A percentile compares a stretch with the other conserved stretches of the same genome.
Evolutionary conservation across 1,284 basidiomycete species (phyloP).

Genomic region (Hymenochaete sp.): DNA sequence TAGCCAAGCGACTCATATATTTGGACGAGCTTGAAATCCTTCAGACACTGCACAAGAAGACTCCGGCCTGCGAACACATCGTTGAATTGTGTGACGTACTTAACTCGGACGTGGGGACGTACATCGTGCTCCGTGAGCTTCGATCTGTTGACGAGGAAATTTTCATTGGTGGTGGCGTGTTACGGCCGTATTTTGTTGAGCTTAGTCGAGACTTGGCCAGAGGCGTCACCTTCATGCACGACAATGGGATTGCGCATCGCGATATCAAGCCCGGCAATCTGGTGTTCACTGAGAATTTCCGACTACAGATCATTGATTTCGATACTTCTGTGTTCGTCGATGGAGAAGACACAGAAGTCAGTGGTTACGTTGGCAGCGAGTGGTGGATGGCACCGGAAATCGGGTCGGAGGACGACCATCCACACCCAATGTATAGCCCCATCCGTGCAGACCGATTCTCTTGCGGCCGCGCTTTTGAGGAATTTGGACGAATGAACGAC

Average conservation of each 20-base stretch:
- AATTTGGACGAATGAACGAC: too few species aligned
- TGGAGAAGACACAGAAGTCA: background rate
- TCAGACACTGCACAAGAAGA: too few species aligned
- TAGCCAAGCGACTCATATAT: too few species aligned
- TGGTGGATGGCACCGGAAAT: conserved; percentile 3
- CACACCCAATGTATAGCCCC: background rate
- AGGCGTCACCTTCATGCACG: conserved; percentile 6
- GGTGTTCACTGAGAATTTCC: too few species aligned
- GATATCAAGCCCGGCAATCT: conserved; percentile 10
- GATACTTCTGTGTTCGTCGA: background rate
- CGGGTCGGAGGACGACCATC: background rate
- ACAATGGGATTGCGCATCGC: background rate
- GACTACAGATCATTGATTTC: conserved; percentile 8
- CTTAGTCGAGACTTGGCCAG: conserved; percentile 1
- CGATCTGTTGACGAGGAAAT: too few species aligned
- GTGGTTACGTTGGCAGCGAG: background rate
- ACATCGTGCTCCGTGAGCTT: too few species aligned
- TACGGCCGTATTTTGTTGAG: too few species aligned
- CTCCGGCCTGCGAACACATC: too few species aligned
- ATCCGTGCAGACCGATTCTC: conserved; percentile 3
- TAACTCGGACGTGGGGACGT: too few species aligned
- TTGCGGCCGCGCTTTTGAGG: background rate
- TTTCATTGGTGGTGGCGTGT: too few species aligned
- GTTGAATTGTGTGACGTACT: too few species aligned
- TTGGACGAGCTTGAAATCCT: too few species aligned